Percentiles rank a stretch among this genome's conserved stretches.
phyloP scores from a whole-genome alignment of 1,139 yeast genomes.

The Pichia terricola region DNA sequence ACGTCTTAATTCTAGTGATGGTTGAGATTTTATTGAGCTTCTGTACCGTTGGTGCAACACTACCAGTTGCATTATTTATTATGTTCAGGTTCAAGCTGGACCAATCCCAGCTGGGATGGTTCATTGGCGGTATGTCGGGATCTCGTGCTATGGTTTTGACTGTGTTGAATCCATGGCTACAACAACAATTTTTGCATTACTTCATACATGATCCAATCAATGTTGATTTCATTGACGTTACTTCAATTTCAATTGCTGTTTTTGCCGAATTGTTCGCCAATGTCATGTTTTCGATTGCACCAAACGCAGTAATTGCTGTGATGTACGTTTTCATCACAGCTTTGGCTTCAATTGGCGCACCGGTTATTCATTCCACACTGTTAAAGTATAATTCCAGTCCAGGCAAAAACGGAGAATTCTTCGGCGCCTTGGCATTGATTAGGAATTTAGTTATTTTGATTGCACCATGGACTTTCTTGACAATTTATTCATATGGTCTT shows the following conservation, averaged over 20 bases:
- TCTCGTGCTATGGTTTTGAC: slow-evolving; percentile 35
- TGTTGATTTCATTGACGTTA: slow-evolving; percentile 48
- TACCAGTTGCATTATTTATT: slow-evolving; percentile 46
- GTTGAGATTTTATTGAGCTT: slow-evolving; percentile 38
- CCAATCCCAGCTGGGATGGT: slow-evolving; percentile 48
- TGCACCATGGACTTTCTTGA: slow-evolving; percentile 32
- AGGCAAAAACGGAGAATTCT: slow-evolving; percentile 41
- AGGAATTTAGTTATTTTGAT: slow-evolving; percentile 32
- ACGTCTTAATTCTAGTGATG: slow-evolving; percentile 36
- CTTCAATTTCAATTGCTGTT: slow-evolving; percentile 32
- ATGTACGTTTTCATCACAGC: slow-evolving; percentile 32
- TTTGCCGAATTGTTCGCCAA: slow-evolving; percentile 37
- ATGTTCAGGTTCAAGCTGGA: slow-evolving; percentile 52
- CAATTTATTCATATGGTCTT: slow-evolving; percentile 26
- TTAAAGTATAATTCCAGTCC: slow-evolving; percentile 39
- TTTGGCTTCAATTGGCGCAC: slow-evolving; percentile 38
- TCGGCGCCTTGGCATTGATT: slow-evolving; percentile 42
- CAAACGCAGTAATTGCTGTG: slow-evolving; percentile 18
- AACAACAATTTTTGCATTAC: slow-evolving; percentile 29
- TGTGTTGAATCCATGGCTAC: slow-evolving; percentile 32
- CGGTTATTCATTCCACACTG: slow-evolving; percentile 40
- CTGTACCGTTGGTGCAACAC: slow-evolving; percentile 33
- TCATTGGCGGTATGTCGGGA: slow-evolving; percentile 46
- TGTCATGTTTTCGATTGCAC: slow-evolving; percentile 28
- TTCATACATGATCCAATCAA: slow-evolving; percentile 21